Evolutionary conservation across 306 rosid genomes (phyloP), one percentile per base, ranked within the genome.

Genomic region (Purshia tridentata): DNA sequence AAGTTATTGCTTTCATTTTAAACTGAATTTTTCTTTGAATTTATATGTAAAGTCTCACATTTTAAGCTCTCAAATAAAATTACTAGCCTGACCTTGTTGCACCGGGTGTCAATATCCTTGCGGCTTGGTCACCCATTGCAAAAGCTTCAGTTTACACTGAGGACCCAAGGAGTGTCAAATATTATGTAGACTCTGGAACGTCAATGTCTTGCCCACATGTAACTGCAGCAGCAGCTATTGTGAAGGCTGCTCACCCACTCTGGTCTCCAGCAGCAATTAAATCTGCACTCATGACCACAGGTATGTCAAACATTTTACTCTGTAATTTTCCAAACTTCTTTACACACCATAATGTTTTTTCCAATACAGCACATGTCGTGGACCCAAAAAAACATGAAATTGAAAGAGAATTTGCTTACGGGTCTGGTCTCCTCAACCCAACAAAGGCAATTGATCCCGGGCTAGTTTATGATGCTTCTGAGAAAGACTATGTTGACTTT

Each of bases 241-340:
- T 76, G 35, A 79, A 82, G 77, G 72, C 83, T 47, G 40, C 57
- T 45, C 76, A 76, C 44, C 88, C 82, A 10, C 49, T 0, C 0
- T 80, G 84, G 87, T 78, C 85, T 64, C 78, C 83, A 9, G 75
- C 78, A 3, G 84, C 85, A 6, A 81, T 86, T n/a, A 81, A 76
- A 35, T 83, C 87, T 6, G 81, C 84, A 62, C 83, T 81, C 35
- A 76, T 49, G 79, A 81, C 82, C 40, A 81, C 84, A 11, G 73
- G 80, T 69, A 67, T 40, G 18, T 50, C 7, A 54, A 14, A 9
- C 12, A 9, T n/a, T 55, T 16, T 50, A 16, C 42, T 13, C 51
- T 5, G 5, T 12, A 13, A 71, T 18, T 45, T 45, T 20, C 67
- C 12, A 5, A 55, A 18, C 45, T 45, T 50, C 37, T 48, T n/a